Base-by-base conservation (phyloP, 371 early-diverging fungal genomes). In the Encephalitozoon intestinalis region DNA sequence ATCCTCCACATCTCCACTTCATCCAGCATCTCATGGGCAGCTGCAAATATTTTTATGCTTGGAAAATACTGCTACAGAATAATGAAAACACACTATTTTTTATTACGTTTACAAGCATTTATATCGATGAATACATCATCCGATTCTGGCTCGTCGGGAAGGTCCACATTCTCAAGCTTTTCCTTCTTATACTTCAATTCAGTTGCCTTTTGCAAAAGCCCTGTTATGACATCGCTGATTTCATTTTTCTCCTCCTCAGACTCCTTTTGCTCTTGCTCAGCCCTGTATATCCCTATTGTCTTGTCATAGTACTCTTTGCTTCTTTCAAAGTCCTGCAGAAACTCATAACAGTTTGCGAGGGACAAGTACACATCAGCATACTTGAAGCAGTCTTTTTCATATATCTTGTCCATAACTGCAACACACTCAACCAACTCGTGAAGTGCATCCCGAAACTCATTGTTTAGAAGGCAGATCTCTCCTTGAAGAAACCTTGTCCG, bases 1-100 rank as follows among this genome's bases (percentile, higher is more conserved):
- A 94, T 90, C 88, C 92, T 93, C 92, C 93, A 96, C 75, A 94
- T 63, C 70, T 80, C 77, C 9, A 80, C 64, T 21, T 80, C 80
- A 43, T 76, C 76, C 25, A 64, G 44, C 71, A 72, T 72, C 65
- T 63, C 52, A 67, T 21, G 40, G 66, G 73, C 23, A 37, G 58
- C 49, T 21, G 37, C 9, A 58, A 58, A 31, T 58, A 31, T 58
- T 58, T 58, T 58, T 58, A 58, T 58, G 21, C 58, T 34, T n/a
- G 1, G 21, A 46, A 21, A 21, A 18, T 18, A n/a, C n/a, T 9
- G 49, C 49, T 18, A 18, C 15, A 46, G 11, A 46, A 41, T 41
- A 9, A 9, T 15, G 37, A 58, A 31, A 28, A n/a, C 58, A 58
- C 1, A 9, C 34, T 37, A 58, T 37, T 37, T 58, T 58, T 58